Base-by-base conservation (phyloP, 2,329 filamentous ascomycete species). In the Aspergillus vadensis region DNA sequence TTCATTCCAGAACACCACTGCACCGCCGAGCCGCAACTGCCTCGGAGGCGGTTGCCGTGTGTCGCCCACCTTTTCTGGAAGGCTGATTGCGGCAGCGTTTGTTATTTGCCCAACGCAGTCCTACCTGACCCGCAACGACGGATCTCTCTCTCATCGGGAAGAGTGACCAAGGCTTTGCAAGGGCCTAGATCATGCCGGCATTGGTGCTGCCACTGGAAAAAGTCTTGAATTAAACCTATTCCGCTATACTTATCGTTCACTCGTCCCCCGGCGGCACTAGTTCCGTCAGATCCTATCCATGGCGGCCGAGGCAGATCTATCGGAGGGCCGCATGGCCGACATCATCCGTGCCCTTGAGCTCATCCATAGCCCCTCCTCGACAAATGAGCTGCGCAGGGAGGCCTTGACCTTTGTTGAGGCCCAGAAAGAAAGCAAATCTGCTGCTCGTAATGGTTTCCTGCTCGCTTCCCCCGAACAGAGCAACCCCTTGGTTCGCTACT, bases 261-360 rank as follows among this genome's bases (percentile, higher is more conserved):
- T 27, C 44, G 8, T 27, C 25, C 47, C 47, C 47, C 4, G 32
- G 25, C 15, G 47, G 25, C 25, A 30, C 47, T 32, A 47, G 48
- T 43, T 21, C 36, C 17, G 47, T 44, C 52, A 47, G 44, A 52
- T 30, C 43, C 36, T 23, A 47, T 17, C 36, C 21, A 77, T 77
- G 75, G 70, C 71, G 51, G 69, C 71, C 30, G 72, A 74, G 64
- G 73, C 74, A 58, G 73, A 74, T 61, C 64, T 76, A 52, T 72
- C 72, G 25, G 74, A 74, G 61, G 70, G 70, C 62, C 73, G 73
- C 61, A 75, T 77, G 69, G 69, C 73, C 63, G 77, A 77, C 57
- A 95, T 98, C 66, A 86, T 92, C 71, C 86, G 91, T 71, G 95
- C 95, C 43, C 87, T 99, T 67, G 87, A 95, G 69, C 86, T 96